Evolutionary conservation across 768 basidiomycete species (phyloP).

Genomic region (Lenzites betulinus): DNA sequence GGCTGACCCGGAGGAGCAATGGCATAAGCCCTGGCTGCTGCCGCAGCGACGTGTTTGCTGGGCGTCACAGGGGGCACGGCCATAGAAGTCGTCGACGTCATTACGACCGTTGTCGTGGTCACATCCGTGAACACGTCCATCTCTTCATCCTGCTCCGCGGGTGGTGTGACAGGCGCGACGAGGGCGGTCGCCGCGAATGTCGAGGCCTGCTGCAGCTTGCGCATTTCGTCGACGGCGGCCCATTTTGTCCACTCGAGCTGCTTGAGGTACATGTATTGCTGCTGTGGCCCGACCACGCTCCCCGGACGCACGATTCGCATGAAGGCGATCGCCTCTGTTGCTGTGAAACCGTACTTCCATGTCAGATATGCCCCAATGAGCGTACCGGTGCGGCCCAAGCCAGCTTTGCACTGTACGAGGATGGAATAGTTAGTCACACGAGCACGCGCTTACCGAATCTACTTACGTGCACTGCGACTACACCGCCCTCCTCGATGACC

Average conservation of each 20-base stretch:
- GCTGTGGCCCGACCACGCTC: slow-evolving; percentile 88
- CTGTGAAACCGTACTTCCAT: slow-evolving; percentile 98
- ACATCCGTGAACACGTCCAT: slow-evolving; percentile 37
- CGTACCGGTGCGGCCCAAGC: slow-evolving; percentile 93
- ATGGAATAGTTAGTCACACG: slow-evolving; percentile 9
- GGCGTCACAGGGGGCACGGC: slow-evolving; percentile 78
- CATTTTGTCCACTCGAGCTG: slow-evolving; percentile 93
- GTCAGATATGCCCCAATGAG: slow-evolving; percentile 97
- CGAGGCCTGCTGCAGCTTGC: slow-evolving; percentile 47
- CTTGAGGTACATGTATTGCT: slow-evolving; percentile 94
- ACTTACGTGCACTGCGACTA: slow-evolving; percentile 86
- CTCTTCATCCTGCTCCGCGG: slow-evolving; percentile 74
- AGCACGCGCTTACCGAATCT: slow-evolving; percentile 1
- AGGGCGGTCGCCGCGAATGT: slow-evolving; percentile 43
- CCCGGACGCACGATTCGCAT: slow-evolving; percentile 98
- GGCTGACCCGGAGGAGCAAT: slow-evolving; percentile 83
- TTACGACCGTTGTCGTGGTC: slow-evolving; percentile 36
- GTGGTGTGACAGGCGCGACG: slow-evolving; percentile 78
- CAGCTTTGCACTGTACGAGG: slow-evolving; percentile 82
- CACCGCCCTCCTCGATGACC: slow-evolving; percentile 74
- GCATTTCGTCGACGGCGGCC: slow-evolving; percentile 84
- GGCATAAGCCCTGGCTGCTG: slow-evolving; percentile 67
- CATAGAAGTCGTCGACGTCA: slow-evolving; percentile 24
- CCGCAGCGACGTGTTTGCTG: slow-evolving; percentile 70
- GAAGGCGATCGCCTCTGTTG: slow-evolving; percentile 93